Conservation (phyloP, 1,284 basidiomycete genomes). For the Xerocomus alliaceus region DNA sequence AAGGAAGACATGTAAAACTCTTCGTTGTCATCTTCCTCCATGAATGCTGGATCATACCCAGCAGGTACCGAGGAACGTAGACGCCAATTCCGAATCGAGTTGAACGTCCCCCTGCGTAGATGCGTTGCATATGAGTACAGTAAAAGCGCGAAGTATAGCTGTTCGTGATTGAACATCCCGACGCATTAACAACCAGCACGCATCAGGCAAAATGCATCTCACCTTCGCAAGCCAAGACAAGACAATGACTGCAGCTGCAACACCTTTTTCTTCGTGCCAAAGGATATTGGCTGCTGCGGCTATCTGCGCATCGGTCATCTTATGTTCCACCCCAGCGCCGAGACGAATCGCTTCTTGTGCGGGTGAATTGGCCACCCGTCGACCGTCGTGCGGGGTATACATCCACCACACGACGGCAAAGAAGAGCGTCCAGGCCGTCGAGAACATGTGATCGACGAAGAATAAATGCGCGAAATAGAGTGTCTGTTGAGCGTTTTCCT, state of each 20-base stretch:
- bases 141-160: conserved; percentile 93
- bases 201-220: too few relatives aligned
- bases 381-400: conserved; percentile 90
- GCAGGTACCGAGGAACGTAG: conserved; percentile 34
- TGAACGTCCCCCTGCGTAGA: conserved; percentile 90
- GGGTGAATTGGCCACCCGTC: conserved; percentile 76
- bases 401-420: conserved; percentile 93
- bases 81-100: conserved; percentile 75
- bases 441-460: conserved; percentile 90
- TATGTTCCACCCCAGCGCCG: conserved; percentile 54
- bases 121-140: conserved; percentile 95
- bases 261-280: conserved; percentile 90
- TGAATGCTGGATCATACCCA: conserved; percentile 51
- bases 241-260: conserved; percentile 78
- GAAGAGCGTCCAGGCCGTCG: conserved; percentile 90
- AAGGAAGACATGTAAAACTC: conserved; percentile 71
- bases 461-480: conserved; percentile 94
- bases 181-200: too few relatives aligned
- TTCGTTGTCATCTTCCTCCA: conserved; percentile 62
- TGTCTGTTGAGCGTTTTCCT: conserved; percentile 88
- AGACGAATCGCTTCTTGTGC: conserved; percentile 86
- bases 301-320: conserved; percentile 69
- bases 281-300: conserved; percentile 76
- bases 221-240: conserved; percentile 92
- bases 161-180: too few relatives aligned